A percentile compares a stretch with the other conserved stretches of the same genome.
Conservation (phyloP, 768 basidiomycete species). For the Termitomyces titanicus region DNA sequence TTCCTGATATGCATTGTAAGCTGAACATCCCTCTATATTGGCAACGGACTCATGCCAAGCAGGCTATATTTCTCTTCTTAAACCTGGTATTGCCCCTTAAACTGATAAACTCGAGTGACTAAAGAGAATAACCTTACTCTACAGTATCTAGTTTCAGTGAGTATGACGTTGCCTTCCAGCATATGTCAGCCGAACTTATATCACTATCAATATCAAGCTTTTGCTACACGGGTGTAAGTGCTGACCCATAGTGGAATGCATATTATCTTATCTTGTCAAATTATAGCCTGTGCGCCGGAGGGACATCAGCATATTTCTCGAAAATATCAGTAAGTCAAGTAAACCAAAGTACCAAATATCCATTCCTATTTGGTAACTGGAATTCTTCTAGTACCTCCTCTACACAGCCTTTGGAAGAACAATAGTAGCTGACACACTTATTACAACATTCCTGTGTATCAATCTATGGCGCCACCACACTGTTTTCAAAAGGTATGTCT, state of each 20-base stretch:
- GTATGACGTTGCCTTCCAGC: background rate
- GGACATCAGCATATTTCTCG: background rate
- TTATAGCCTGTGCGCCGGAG: background rate
- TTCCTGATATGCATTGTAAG: background rate
- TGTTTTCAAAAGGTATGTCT: background rate
- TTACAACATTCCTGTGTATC: no score
- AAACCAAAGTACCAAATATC: no score
- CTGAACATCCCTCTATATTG: no score
- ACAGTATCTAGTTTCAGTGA: background rate
- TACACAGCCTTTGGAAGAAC: background rate
- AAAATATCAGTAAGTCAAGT: background rate
- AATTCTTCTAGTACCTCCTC: background rate
- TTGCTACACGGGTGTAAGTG: background rate
- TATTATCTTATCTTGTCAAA: no score
- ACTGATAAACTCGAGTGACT: background rate
- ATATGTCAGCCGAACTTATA: background rate
- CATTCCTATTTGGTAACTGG: no score
- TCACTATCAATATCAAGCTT: background rate
- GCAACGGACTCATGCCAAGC: background rate
- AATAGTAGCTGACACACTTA: background rate
- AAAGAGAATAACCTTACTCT: background rate
- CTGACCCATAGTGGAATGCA: no score
- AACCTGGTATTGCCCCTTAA: no score
- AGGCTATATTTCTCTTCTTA: background rate
- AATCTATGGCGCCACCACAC: no score